Base-by-base conservation (phyloP, 2,329 filamentous ascomycete species). In the Huntiella decipiens region DNA sequence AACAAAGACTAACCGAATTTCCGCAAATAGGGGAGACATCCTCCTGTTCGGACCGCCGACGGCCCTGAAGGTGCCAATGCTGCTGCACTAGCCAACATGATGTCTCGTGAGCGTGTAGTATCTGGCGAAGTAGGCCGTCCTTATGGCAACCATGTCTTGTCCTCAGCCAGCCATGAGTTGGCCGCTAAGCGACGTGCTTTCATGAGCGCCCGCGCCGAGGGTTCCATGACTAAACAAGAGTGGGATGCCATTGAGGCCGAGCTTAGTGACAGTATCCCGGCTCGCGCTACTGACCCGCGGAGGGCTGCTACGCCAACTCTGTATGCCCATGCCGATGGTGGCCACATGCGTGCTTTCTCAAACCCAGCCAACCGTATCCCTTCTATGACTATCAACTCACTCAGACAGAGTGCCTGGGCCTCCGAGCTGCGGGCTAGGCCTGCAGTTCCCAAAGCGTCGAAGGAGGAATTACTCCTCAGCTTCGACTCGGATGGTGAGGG, bases 211-310 rank as follows among this genome's bases (percentile, higher is more conserved):
- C 38, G 11, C 16, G 8, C 12, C 15, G 15, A 16, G 11, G 12
- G 15, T 15, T n/a, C 34, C 34, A n/a, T 15, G 34, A 36, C 34
- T 11, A 11, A 31, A 36, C 34, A 16, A n/a, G 12, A 16, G 16
- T 41, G 38, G 38, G 15, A 41, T n/a, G 10, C 38, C 15, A 43
- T 43, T 16, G 40, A 43, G 17, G 40, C 40, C 10, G 40, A 43
- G 15, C 40, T 43, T 11, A 17, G 34, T 10, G 34, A 36, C 12
- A 16, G 12, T n/a, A 10, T 36, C 12, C 15, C 22, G 2, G 22
- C 22, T 28, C 22, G 22, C 22, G 22, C 22, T 28, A 28, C 22
- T 10, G 22, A 28, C 22, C 22, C 22, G 22, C 22, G 22, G 22
- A 28, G 22, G 22, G 22, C 22, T 28, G 22, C 34, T 36, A 16